Base-by-base conservation (phyloP, 1,139 yeast genomes). In the Hyphopichia wangnamkhiaoensis region DNA sequence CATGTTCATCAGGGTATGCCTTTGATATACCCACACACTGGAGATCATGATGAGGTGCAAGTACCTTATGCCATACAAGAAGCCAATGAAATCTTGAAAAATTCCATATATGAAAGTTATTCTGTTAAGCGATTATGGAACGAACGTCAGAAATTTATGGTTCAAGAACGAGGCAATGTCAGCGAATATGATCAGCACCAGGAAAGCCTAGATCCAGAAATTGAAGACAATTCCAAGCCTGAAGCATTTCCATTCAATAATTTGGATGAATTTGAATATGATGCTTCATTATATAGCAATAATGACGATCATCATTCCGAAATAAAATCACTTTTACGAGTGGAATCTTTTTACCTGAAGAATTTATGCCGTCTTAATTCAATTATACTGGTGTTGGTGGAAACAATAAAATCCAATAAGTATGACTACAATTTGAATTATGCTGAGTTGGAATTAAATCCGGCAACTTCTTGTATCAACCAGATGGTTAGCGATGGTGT, bases 1-100 rank as follows among this genome's bases (percentile, higher is more conserved):
- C 91, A 87, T 60, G 79, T 93, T 0, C 86, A 87, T 55, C 87
- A 84, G 50, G 76, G 83, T 10, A 84, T 79, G 65, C 97, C 98
- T 0, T 80, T 88, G 47, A 70, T 89, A 4, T 85, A 83, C 52
- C 96, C 96, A 0, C 65, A 39, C 10, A 42, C 39, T 2, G 45
- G 48, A 1, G 62, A 57, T 16, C 65, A 44, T 20, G 39, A 45
- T 7, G 54, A 42, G 40, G 58, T 58, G 0, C 56, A 58, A 10
- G 78, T 83, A 0, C 98, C 98, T 0, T 72, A 66, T 38, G 90
- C 96, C 42, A 80, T 91, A 20, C 68, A 76, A 39, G 97, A 93
- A 55, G 97, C 97, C 0, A 63, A 69, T 35, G 58, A 58, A 5
- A 74, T 93, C 6, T 76, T 88, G 45, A 70, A 75, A 23, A 65